Percentiles rank a stretch among this genome's conserved stretches.
These are phyloP conservation scores for Aspergillus neoniger DNA, from an alignment of 2,329 filamentous ascomycete genomes.

Conservation along the genomic window DNA sequence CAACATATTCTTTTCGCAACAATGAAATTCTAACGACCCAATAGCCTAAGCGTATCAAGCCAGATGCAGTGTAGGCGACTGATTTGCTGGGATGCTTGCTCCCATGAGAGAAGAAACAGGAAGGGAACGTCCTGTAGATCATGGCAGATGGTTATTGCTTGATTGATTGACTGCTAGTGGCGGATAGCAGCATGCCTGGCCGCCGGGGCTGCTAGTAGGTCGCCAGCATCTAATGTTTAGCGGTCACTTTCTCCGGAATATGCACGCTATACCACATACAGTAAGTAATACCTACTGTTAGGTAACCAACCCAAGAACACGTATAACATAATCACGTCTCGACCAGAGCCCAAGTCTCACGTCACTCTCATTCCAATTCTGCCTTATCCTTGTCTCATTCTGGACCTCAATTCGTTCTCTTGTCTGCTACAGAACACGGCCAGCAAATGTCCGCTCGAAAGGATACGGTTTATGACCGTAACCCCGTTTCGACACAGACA, in stretches of 20 bases:
- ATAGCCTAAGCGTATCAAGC: background rate
- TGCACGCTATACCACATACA: no score
- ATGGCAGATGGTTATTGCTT: no score
- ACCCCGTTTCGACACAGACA: background rate
- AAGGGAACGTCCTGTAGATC: background rate
- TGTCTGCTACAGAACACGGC: background rate
- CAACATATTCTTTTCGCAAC: background rate
- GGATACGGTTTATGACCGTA: background rate
- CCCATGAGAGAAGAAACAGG: background rate
- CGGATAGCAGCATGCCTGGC: no score
- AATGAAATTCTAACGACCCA: background rate
- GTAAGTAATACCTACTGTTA: no score
- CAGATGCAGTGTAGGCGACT: background rate
- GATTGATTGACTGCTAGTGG: no score
- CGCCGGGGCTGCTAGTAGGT: no score
- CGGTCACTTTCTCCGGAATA: no score
- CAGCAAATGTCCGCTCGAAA: background rate
- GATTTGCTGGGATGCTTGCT: background rate
- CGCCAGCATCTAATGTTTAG: no score
- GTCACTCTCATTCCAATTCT: background rate
- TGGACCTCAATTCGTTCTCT: background rate
- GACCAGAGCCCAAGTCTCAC: background rate
- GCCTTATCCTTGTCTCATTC: background rate
- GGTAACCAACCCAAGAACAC: background rate
- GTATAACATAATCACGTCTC: background rate